Base-by-base conservation (phyloP, 2,329 filamentous ascomycete species). In the Exophiala aquamarina region DNA sequence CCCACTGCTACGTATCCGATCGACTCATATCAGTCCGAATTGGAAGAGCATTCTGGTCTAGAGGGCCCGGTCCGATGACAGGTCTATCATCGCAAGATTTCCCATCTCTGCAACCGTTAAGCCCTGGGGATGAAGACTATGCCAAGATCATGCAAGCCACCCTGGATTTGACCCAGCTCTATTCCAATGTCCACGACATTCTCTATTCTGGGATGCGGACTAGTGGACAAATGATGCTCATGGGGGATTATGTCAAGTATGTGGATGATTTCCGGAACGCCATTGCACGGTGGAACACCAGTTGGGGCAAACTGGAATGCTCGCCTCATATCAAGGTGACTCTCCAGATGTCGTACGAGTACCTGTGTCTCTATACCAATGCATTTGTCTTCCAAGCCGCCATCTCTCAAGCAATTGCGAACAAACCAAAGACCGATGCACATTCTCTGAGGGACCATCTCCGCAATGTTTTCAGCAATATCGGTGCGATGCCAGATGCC, bases 371-470 rank as follows among this genome's bases (percentile, higher is more conserved):
- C 1, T 89, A 89, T 62, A 86, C 84, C 40, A 87, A 87, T 49
- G 84, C 85, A 0, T 89, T 88, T 60, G 85, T 84, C 1, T 88
- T 88, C 56, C 85, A 89, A 61, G 84, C 85, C 2, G 86, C 83
- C 1, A 80, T 78, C 40, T 80, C 66, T 57, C 77, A 74, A 59
- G 77, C 65, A 45, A 66, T 67, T 54, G 73, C 63, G 38, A 63
- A 60, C 47, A 69, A 69, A 57, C 52, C 55, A 19, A 57, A 59
- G 33, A 61, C 63, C 37, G 60, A 70, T 53, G 57, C 62, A 31
- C 55, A 62, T 40, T 59, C 62, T 33, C 44, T 59, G 14, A 61
- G 66, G 55, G 64, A 73, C 33, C 67, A 70, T 49, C 57, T 72
- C 11, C 62, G 67, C 39, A 65, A 68, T 6, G 69, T 69, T 5